Evolutionary conservation across 1,139 yeast genomes (phyloP).

Genomic region (Kodamaea plutei): DNA sequence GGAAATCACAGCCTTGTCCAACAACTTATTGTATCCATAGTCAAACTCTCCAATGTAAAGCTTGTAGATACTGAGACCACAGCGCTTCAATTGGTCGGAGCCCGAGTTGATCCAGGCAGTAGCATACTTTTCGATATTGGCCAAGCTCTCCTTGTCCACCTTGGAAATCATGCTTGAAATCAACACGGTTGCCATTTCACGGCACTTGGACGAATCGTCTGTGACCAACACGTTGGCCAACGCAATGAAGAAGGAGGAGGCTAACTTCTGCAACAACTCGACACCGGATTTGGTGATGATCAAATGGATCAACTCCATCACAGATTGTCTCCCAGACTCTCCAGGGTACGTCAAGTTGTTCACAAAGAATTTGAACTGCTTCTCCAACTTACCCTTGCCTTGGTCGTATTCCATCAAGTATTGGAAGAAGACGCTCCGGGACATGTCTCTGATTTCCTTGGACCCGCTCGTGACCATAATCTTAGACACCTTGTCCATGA

Average conservation of each 20-base stretch:
- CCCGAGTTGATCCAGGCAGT: conserved; percentile 61
- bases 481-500: conserved; percentile 75
- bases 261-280: conserved; percentile 56
- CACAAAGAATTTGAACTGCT: conserved; percentile 79
- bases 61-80: conserved; percentile 75
- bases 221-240: conserved; percentile 72
- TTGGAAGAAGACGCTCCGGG: conserved; percentile 79
- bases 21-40: conserved; percentile 28
- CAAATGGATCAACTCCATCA: conserved; percentile 77
- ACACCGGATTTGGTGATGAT: conserved; percentile 64
- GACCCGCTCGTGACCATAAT: conserved; percentile 91
- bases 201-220: conserved; percentile 77
- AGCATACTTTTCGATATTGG: conserved; percentile 55
- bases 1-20: conserved; percentile 38
- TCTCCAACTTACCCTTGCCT: conserved; percentile 79
- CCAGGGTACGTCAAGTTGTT: conserved; percentile 83
- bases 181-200: conserved; percentile 77
- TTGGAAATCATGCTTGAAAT: conserved; percentile 54
- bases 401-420: conserved; percentile 94
- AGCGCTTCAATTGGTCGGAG: conserved; percentile 57
- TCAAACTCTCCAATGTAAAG: conserved; percentile 54
- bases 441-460: conserved; percentile 76
- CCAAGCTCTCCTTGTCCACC: conserved; percentile 39
- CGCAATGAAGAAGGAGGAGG: conserved; percentile 78
- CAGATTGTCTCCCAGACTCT: conserved; percentile 83